Conservation (phyloP, 257 asterid species). For the Solanum pimpinellifolium region DNA sequence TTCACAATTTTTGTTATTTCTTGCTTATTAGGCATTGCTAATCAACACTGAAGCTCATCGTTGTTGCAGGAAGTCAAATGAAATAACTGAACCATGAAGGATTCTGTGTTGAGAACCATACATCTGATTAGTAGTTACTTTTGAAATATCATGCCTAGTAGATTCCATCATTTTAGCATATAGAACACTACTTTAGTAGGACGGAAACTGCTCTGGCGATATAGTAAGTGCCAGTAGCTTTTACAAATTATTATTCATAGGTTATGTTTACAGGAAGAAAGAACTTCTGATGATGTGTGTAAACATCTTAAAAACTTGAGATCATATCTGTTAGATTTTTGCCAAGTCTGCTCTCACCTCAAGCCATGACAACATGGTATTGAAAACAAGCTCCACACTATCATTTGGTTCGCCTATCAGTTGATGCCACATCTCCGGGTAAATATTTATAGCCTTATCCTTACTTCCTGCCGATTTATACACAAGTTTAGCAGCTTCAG, state of each 20-base stretch:
- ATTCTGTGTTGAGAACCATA: background rate
- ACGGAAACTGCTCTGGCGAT: background rate
- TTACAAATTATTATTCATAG: background rate
- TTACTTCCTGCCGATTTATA: constrained; percentile 35
- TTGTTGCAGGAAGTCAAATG: background rate
- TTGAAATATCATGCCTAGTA: background rate
- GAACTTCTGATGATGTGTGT: background rate
- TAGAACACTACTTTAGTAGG: background rate
- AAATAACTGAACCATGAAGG: background rate
- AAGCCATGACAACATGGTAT: background rate
- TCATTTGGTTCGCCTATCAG: constrained; percentile 19
- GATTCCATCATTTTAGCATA: background rate
- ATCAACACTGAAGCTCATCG: background rate
- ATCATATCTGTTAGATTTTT: background rate
- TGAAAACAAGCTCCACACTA: constrained; percentile 4
- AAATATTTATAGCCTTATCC: constrained; percentile 61
- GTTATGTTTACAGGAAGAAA: background rate
- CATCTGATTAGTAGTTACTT: background rate
- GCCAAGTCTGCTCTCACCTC: constrained; percentile 8
- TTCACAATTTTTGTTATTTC: background rate
- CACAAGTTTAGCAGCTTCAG: constrained; percentile 37
- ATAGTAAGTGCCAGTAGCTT: background rate
- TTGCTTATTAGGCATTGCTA: background rate
- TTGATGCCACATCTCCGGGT: constrained; percentile 69
- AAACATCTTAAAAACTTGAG: background rate